Evolutionary conservation across 2,329 filamentous ascomycete species (phyloP), one percentile per base, ranked within the genome.

Genomic region (Aspergillus terreus): DNA sequence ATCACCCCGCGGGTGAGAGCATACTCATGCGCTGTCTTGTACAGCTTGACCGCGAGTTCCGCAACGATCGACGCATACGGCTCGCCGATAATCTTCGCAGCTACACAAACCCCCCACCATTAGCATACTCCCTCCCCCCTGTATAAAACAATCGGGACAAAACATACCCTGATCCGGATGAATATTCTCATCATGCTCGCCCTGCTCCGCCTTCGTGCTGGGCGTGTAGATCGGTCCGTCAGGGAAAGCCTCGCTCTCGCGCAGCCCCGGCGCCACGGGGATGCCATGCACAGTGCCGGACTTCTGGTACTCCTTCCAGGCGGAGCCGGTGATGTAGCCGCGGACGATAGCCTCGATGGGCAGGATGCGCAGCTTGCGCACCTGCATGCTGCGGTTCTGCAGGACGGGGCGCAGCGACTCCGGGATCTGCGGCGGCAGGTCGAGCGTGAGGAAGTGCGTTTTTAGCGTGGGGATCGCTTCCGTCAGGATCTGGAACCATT

Each of bases 141-240:
- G n/a, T n/a, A 19, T 35, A 12, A 12, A 35, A 6, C 33, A 35
- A 35, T 35, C 10, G 33, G 35, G 4, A 44, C 17, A 32, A 60
- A 58, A 61, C 55, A 68, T 76, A 60, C 84, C 85, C 63, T 83
- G 73, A 49, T 84, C 84, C 0, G 85, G 87, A 51, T 83, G 82
- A 61, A 96, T 95, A 74, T 96, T 96, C 73, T 92, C 87, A 69
- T 96, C 86, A 67, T 94, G 86, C 58, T 84, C 76, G 23, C 91
- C 91, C 30, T 81, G 75, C 63, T 88, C 85, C 1, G 91, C 91
- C 77, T 96, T 96, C 11, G 91, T 95, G 61, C 83, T 88, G 0
- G 91, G 91, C 23, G 89, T 92, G 71, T 85, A 88, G 56, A 95
- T 81, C 17, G 90, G 82, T 32, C 74, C 72, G 42, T 84, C 82